Percentiles rank a stretch among this genome's conserved stretches.
phyloP scores from a whole-genome alignment of 2,329 filamentous ascomycete genomes.

The Aspergillaceae sp. region DNA sequence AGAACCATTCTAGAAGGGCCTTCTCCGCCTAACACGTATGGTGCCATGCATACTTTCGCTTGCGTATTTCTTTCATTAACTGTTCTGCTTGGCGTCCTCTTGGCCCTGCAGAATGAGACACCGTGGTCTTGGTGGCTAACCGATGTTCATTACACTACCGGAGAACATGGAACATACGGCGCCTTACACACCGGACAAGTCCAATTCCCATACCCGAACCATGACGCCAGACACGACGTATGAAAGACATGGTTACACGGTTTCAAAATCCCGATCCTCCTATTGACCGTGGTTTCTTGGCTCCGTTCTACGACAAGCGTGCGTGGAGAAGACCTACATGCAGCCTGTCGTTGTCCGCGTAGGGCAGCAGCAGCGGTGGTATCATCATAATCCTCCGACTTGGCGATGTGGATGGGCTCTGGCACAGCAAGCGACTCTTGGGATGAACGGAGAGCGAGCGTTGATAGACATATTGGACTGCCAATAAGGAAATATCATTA shows the following conservation, averaged over 20 bases:
- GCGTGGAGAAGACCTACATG: background rate
- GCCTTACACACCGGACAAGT: slow-evolving; percentile 24
- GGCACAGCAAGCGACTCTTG: slow-evolving; percentile 11
- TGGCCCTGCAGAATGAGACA: background rate
- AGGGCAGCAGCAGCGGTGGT: too few relatives aligned
- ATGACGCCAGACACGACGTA: slow-evolving; percentile 19
- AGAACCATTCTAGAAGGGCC: too few relatives aligned
- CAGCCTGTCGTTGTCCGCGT: too few relatives aligned
- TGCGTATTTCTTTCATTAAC: background rate
- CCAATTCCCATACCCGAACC: slow-evolving; percentile 22
- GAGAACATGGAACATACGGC: slow-evolving; percentile 13
- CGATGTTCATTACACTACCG: background rate
- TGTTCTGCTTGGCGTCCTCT: background rate
- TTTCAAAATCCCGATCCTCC: too few relatives aligned
- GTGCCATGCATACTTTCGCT: too few relatives aligned
- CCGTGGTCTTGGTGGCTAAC: background rate
- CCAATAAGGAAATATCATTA: slow-evolving; percentile 2
- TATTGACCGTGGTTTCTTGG: too few relatives aligned
- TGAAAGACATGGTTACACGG: slow-evolving; percentile 24
- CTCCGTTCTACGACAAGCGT: background rate
- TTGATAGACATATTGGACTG: slow-evolving; percentile 23
- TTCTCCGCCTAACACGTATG: too few relatives aligned
- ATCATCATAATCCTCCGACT: too few relatives aligned
- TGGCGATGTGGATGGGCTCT: slow-evolving; percentile 10
- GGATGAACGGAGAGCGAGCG: slow-evolving; percentile 11